Base-by-base conservation (phyloP, 768 basidiomycete species). In the Pleurotus sapidus region DNA sequence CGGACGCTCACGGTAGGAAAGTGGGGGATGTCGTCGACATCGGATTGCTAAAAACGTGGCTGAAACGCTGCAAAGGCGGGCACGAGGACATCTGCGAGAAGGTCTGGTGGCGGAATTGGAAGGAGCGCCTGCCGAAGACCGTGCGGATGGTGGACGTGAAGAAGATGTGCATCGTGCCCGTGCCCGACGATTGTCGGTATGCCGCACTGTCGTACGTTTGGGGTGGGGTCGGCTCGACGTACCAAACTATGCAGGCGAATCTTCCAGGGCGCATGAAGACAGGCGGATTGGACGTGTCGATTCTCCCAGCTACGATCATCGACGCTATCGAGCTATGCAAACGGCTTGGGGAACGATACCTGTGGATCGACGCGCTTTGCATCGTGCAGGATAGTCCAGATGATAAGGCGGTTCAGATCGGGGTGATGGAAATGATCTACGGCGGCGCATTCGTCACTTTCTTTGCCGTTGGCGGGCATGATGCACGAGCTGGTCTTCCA, bases 121-220 rank as follows among this genome's bases (percentile, higher is more conserved):
- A 40, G 11, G 39, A 54, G 9, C 20, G 23, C 18, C 24, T 54
- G 9, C 51, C 51, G 15, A 30, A 25, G 5, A 54, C 51, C 9
- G 51, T 54, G 7, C 6, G 51, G 51, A 54, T 54, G 51, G 38
- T 54, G 3, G 51, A 54, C 24, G 39, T 54, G 20, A 12, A 54
- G 4, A 40, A 15, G 9, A 54, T 54, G 51, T 7, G 23, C 15
- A 42, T 54, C 8, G 37, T 54, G 9, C 39, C 51, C 5, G 39
- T 38, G 24, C 51, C 51, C 12, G 15, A 15, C 15, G 39, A 11
- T 15, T 54, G 51, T n/a, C n/a, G 20, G n/a, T 54, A 40, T 37
- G 15, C 40, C 17, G 51, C 51, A 1, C 39, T 54, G 12, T 54
- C 51, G n/a, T 54, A 54, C 39, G 51, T 54, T 30, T 54, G 51